A percentile compares a stretch with the other conserved stretches of the same genome.
These are phyloP conservation scores for Prinsepia uniflora DNA, from an alignment of 306 rosid genomes.

Conservation along the genomic window DNA sequence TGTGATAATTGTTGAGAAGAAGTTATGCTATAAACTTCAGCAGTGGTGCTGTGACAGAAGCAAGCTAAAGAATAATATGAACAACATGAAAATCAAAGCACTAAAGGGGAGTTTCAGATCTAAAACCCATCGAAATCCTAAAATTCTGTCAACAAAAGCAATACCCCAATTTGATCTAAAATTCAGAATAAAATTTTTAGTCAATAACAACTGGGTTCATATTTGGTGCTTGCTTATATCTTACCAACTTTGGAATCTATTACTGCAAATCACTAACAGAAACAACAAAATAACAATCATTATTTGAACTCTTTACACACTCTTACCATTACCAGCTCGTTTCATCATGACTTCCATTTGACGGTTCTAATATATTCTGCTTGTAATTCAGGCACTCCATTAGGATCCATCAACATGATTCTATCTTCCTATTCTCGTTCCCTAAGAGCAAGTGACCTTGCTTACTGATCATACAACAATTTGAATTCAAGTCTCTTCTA, in stretches of 20 bases:
- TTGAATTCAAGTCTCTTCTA: no score
- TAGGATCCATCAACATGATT: no score
- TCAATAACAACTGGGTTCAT: background rate
- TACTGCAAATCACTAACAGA: no score
- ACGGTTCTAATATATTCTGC: no score
- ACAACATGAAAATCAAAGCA: background rate
- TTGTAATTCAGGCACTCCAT: no score
- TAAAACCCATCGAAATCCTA: background rate
- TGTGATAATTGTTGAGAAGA: slow-evolving; percentile 8
- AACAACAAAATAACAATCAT: no score
- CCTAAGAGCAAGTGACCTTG: no score
- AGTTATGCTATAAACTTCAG: slow-evolving; percentile 20
- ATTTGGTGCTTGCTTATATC: background rate
- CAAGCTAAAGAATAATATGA: slow-evolving; percentile 11
- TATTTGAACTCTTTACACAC: no score
- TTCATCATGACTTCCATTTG: no score
- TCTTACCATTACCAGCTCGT: no score
- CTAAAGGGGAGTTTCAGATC: background rate
- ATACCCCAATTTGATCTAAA: background rate
- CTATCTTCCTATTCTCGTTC: no score
- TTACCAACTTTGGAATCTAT: background rate
- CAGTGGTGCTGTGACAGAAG: background rate
- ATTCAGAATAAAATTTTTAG: background rate
- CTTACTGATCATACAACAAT: no score
- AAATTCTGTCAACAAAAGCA: background rate